Evolutionary conservation across 164 flowering plant genomes (phyloP).

Genomic region (Kingdonia uniflora): DNA sequence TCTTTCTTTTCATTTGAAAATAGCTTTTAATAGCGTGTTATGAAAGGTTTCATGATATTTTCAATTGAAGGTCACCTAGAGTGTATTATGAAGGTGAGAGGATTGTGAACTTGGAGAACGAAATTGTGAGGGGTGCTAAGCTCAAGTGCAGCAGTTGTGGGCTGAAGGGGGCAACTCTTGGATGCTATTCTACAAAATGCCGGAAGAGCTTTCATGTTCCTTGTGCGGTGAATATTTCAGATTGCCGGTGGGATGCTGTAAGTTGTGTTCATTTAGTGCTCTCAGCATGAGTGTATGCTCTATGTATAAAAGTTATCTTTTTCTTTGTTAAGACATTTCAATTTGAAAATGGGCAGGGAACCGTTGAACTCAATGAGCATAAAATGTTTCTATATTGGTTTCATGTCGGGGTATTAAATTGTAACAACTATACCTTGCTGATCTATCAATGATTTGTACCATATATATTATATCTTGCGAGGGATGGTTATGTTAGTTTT

Average conservation of each 20-base stretch:
- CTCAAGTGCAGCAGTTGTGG: constrained; percentile 63
- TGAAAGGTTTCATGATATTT: not conserved
- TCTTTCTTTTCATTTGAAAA: no score
- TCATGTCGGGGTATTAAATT: not conserved
- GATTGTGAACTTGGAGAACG: constrained; percentile 42
- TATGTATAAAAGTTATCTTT: not conserved
- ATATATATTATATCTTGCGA: no score
- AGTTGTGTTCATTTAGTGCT: constrained; percentile 11
- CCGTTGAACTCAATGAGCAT: no score
- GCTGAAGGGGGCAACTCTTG: constrained; percentile 70
- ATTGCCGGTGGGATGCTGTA: constrained; percentile 67
- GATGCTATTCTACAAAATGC: constrained; percentile 56
- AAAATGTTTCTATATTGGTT: not conserved
- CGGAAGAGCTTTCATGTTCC: constrained; percentile 51
- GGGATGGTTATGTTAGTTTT: no score
- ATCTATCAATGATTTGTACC: no score
- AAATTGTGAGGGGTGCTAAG: constrained; percentile 57
- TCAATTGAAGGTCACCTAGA: constrained; percentile 51
- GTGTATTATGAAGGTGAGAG: constrained; percentile 44
- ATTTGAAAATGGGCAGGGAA: no score
- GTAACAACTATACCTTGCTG: no score
- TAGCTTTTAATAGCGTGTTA: no score
- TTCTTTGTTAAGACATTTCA: no score
- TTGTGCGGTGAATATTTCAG: constrained; percentile 37
- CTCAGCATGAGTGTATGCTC: not conserved